These are phyloP conservation scores for Penicillium pulvis DNA, from an alignment of 495 filamentous ascomycete genomes.

Conservation along the genomic window DNA sequence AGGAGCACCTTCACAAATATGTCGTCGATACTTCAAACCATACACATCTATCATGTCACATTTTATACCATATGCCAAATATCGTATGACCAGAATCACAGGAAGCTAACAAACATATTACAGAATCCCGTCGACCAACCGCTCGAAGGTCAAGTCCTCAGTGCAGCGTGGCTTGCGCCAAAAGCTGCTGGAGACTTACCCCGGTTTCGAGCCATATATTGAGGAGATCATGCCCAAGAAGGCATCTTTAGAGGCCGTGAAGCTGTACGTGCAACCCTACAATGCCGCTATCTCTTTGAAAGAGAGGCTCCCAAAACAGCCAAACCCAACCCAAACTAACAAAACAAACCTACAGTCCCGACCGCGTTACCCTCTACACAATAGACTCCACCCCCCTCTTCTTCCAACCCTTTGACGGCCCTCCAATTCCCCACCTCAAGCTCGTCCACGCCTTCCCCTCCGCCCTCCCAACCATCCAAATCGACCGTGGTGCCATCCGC, in stretches of 20 bases:
- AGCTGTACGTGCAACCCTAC: conserved; percentile 58
- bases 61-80: neutral
- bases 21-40: neutral
- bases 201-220: conserved; percentile 82
- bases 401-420: conserved; percentile 85
- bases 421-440: conserved; percentile 75
- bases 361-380: conserved; percentile 83
- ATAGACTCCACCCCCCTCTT: conserved; percentile 77
- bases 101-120: conserved; percentile 19
- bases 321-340: neutral
- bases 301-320: neutral
- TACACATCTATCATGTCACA: neutral
- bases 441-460: conserved; percentile 66
- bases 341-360: conserved; percentile 57
- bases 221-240: conserved; percentile 97
- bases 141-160: conserved; percentile 97
- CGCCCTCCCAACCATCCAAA: conserved; percentile 55
- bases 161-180: conserved; percentile 83
- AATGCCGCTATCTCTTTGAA: neutral
- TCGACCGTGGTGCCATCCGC: conserved; percentile 93
- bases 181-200: conserved; percentile 80
- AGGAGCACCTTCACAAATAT: neutral
- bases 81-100: neutral
- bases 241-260: conserved; percentile 84
- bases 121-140: conserved; percentile 75